Evolutionary conservation across 192 early-diverging fungal species (phyloP), one percentile per base, ranked within the genome.

Genomic region (Coemansia sp.): DNA sequence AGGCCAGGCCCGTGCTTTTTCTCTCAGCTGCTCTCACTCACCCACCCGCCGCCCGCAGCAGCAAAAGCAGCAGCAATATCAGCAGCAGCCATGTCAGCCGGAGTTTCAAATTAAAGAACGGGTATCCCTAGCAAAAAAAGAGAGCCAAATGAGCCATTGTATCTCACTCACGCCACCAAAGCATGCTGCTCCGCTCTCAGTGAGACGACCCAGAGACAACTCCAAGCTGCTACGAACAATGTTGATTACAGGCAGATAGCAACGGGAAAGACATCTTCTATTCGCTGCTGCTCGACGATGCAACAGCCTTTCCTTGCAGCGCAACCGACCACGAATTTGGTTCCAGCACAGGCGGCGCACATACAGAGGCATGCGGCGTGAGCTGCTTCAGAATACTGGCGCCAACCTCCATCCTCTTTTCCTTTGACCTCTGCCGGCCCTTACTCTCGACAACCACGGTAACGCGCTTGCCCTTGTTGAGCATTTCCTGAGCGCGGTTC

Each of bases 381-480:
- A 70, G 47, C 24, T 31, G 9, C 1, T 12, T 32, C 56, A 76
- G 37, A 12, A 71, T 37, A 45, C 4, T 22, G 0, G 17, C 64
- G 25, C 60, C 74, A 10, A 70, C 22, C 37, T 54, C 35, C 40
- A 40, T 20, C 1, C 64, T 43, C 49, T 24, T 37, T 6, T 64
- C 68, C 1, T 20, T 14, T 1, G 14, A 31, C 56, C 27, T 19
- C 7, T 17, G 54, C 43, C 31, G 7, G 0, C 58, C 36, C 62
- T 62, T 68, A 8, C 49, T 45, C 62, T 81, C 69, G 11, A 75
- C 56, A 2, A 54, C 53, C 3, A 75, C 46, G 9, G 59, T 62
- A 6, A 81, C 78, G 2, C 78, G 46, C 35, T 56, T 32, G 0
- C 78, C 78, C 45, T 69, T 71, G 0, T 43, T 60, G 29, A 81